Evolutionary conservation across 2,329 filamentous ascomycete genomes (phyloP).

Genomic region (Pseudocercospora eumusae): DNA sequence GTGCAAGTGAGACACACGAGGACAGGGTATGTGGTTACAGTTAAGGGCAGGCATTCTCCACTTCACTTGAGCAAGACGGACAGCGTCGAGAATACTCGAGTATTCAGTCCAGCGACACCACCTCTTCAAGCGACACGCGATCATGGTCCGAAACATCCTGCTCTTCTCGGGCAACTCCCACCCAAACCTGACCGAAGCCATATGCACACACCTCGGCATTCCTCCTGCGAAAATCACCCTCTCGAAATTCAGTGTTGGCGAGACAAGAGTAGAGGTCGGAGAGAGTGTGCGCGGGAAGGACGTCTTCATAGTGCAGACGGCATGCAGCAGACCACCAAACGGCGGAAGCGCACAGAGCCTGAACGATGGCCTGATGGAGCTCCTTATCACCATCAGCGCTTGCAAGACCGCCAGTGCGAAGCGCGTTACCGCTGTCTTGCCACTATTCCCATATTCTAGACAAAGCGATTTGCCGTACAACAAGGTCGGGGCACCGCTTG

Average conservation of each 20-base stretch:
- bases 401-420: constrained; percentile 94
- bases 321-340: constrained; percentile 26
- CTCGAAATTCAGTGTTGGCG: constrained; percentile 90
- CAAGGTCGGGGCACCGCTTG: constrained; percentile 85
- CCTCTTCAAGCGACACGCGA: constrained; percentile 17
- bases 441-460: constrained; percentile 93
- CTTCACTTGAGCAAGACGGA: constrained; percentile 6
- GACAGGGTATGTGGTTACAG: background rate
- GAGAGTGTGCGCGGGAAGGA: constrained; percentile 97
- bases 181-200: constrained; percentile 78
- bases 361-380: constrained; percentile 94
- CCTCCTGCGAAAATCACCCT: constrained; percentile 82
- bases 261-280: constrained; percentile 91
- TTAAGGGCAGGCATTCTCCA: constrained; percentile 2
- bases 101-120: background rate
- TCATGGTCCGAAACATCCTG: constrained; percentile 93
- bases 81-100: background rate
- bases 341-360: constrained; percentile 29
- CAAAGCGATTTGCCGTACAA: constrained; percentile 97
- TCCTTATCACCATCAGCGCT: constrained; percentile 97
- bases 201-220: constrained; percentile 86
- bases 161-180: constrained; percentile 92
- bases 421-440: constrained; percentile 88
- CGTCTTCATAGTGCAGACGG: constrained; percentile 95
- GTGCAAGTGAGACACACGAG: background rate